Conservation (phyloP, 2,329 filamentous ascomycete species). For the Harringtonia lauricola region DNA sequence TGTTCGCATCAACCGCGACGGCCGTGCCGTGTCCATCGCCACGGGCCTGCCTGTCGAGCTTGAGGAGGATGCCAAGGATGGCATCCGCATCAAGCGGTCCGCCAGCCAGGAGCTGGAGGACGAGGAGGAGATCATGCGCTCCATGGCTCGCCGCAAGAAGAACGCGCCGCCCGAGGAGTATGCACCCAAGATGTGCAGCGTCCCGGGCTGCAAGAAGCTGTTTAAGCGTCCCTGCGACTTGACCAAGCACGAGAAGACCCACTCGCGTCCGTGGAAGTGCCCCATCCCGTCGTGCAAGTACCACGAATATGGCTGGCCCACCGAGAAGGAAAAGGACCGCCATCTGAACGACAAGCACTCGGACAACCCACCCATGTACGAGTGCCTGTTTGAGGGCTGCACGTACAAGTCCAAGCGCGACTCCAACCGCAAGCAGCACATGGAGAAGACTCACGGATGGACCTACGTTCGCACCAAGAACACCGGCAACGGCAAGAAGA, state of each 20-base stretch:
- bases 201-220: constrained; percentile 71
- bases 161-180: constrained; percentile 78
- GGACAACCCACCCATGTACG: constrained; percentile 63
- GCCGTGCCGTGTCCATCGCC: constrained; percentile 67
- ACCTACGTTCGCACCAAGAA: constrained; percentile 87
- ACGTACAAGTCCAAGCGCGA: constrained; percentile 91
- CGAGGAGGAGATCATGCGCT: constrained; percentile 74
- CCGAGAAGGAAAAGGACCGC: constrained; percentile 93
- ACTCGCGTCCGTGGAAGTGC: constrained; percentile 95
- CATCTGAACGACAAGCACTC: constrained; percentile 97
- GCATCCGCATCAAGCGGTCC: constrained; percentile 53
- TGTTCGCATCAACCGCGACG: constrained; percentile 69
- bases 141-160: constrained; percentile 94
- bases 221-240: constrained; percentile 97
- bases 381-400: constrained; percentile 75
- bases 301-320: constrained; percentile 82
- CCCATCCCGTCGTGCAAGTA: constrained; percentile 76
- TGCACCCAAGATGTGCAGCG: constrained; percentile 65
- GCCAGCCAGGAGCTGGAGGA: constrained; percentile 60
- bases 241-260: constrained; percentile 97
- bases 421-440: constrained; percentile 96
- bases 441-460: constrained; percentile 94
- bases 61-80: constrained; percentile 33
- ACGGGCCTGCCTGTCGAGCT: constrained; percentile 55
- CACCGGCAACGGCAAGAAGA: constrained; percentile 55